Conservation (phyloP, 2,329 filamentous ascomycete genomes). For the Pezicula radicicola region DNA sequence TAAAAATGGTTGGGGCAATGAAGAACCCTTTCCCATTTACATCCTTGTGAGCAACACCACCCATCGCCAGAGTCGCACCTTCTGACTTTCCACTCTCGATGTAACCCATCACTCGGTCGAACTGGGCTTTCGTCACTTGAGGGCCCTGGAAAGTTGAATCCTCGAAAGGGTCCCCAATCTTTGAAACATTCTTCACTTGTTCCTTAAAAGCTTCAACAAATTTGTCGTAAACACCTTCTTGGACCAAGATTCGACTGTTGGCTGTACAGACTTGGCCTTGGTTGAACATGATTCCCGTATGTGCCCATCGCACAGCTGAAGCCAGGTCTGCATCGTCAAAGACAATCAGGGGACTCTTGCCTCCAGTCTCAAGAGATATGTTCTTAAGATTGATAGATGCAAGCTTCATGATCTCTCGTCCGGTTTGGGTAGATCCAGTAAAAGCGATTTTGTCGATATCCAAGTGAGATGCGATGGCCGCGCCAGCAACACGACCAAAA, state of each 20-base stretch:
- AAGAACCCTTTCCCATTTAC: slow-evolving; percentile 55
- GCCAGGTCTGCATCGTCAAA: slow-evolving; percentile 61
- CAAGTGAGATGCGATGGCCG: slow-evolving; percentile 49
- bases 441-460: slow-evolving; percentile 40
- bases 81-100: slow-evolving; percentile 58
- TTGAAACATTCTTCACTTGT: slow-evolving; percentile 48
- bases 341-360: slow-evolving; percentile 59
- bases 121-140: slow-evolving; percentile 65
- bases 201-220: slow-evolving; percentile 62
- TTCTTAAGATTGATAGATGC: slow-evolving; percentile 57
- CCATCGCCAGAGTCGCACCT: slow-evolving; percentile 62
- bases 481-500: slow-evolving; percentile 60
- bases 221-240: slow-evolving; percentile 52
- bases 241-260: slow-evolving; percentile 58
- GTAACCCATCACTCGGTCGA: slow-evolving; percentile 64
- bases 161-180: slow-evolving; percentile 67
- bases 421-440: slow-evolving; percentile 67
- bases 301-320: slow-evolving; percentile 63
- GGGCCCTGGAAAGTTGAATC: slow-evolving; percentile 68
- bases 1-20: slow-evolving; percentile 50
- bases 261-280: slow-evolving; percentile 61
- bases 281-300: slow-evolving; percentile 38
- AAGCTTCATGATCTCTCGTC: slow-evolving; percentile 68
- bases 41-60: slow-evolving; percentile 54
- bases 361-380: slow-evolving; percentile 62